Evolutionary conservation across 495 filamentous ascomycete genomes (phyloP).

Genomic region (Achaetomiella virescens): DNA sequence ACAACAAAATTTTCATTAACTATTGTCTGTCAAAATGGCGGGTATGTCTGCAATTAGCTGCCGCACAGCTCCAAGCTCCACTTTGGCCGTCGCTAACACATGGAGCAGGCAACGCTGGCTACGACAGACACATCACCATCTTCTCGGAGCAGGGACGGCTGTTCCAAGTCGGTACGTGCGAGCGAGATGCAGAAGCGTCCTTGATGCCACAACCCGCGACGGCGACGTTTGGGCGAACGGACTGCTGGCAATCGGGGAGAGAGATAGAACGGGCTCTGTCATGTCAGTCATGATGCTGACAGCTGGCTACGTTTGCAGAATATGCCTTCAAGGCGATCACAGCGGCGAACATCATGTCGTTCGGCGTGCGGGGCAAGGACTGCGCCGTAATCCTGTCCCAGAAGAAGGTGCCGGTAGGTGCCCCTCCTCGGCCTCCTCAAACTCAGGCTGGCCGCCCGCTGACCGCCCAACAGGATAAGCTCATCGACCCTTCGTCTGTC

Average conservation of each 20-base stretch:
- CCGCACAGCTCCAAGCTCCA: constrained; percentile 23
- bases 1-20: constrained; percentile 3
- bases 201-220: too few species aligned
- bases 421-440: constrained; percentile 10
- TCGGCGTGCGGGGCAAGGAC: constrained; percentile 91
- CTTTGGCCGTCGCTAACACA: constrained; percentile 22
- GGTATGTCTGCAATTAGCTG: constrained; percentile 29
- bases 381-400: constrained; percentile 96
- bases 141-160: constrained; percentile 97
- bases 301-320: constrained; percentile 50
- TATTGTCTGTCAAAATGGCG: constrained; percentile 37
- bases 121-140: constrained; percentile 98
- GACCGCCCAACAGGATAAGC: constrained; percentile 69
- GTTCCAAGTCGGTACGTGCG: constrained; percentile 94
- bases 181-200: background rate
- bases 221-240: background rate
- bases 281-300: constrained; percentile 26
- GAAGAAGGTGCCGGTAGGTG: constrained; percentile 96
- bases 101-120: constrained; percentile 78
- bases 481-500: constrained; percentile 95
- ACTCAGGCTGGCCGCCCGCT: background rate
- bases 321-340: constrained; percentile 99
- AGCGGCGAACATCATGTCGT: constrained; percentile 95
- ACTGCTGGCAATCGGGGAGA: background rate
- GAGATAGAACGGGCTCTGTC: background rate